Conservation (phyloP, 106 monocot genomes). For the Phalaenopsis aphrodite region DNA sequence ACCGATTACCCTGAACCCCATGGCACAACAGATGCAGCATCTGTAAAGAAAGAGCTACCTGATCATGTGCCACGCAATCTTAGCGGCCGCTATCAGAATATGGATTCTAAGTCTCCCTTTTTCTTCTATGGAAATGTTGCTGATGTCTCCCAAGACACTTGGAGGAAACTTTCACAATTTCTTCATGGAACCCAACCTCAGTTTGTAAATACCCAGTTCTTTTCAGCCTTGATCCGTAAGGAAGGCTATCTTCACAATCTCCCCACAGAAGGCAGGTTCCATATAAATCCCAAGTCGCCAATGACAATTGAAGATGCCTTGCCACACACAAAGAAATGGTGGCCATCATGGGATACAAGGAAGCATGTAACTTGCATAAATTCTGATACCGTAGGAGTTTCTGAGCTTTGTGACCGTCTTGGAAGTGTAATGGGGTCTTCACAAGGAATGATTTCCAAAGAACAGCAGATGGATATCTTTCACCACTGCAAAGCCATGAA, state of each 20-base stretch:
- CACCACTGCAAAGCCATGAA: conserved; percentile 71
- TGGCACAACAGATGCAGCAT: not conserved
- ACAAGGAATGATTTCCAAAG: conserved; percentile 53
- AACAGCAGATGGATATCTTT: conserved; percentile 53
- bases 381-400: conserved; percentile 29
- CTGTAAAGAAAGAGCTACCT: conserved; percentile 16
- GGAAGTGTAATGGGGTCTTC: conserved; percentile 48
- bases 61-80: conserved; percentile 4
- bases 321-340: conserved; percentile 64
- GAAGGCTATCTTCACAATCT: conserved; percentile 92
- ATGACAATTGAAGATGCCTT: conserved; percentile 66
- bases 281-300: conserved; percentile 42
- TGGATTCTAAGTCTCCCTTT: conserved; percentile 34
- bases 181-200: conserved; percentile 58
- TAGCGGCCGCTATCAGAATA: conserved; percentile 6
- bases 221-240: conserved; percentile 70
- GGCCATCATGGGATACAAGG: conserved; percentile 92
- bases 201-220: conserved; percentile 48
- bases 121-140: conserved; percentile 78
- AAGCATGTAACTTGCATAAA: conserved; percentile 57
- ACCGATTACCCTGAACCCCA: not conserved
- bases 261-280: conserved; percentile 38
- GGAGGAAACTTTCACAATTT: conserved; percentile 69
- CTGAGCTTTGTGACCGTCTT: conserved; percentile 39
- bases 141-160: conserved; percentile 48